Percentiles rank a stretch among this genome's conserved stretches.
These are phyloP conservation scores for Clavispora fructus DNA, from an alignment of 805 yeast species.

Conservation along the genomic window DNA sequence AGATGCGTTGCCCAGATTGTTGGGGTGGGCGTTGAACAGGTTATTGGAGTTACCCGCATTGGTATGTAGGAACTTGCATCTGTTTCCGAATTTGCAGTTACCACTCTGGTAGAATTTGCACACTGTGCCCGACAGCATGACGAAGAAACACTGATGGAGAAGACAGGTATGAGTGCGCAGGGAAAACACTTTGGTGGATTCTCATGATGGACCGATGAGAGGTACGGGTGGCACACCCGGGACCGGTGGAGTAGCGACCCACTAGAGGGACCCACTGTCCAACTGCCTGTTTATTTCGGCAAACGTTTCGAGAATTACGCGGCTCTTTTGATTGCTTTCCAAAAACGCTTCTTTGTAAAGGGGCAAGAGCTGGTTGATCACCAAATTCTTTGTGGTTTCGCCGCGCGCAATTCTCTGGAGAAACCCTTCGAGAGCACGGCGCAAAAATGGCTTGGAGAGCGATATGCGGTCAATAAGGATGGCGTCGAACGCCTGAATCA, in stretches of 20 bases:
- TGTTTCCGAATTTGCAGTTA: constrained; percentile 23
- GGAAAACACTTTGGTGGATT: not conserved
- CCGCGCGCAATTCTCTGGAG: constrained; percentile 71
- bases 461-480: constrained; percentile 68
- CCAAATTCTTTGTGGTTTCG: constrained; percentile 43
- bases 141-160: not conserved
- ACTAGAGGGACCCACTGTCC: not conserved
- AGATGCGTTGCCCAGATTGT: constrained; percentile 1
- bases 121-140: constrained; percentile 4
- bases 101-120: constrained; percentile 23
- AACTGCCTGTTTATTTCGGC: constrained; percentile 8
- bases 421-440: constrained; percentile 68
- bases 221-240: not conserved
- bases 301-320: constrained; percentile 13
- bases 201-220: not conserved
- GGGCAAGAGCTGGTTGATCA: constrained; percentile 48
- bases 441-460: constrained; percentile 81
- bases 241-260: not conserved
- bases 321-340: constrained; percentile 13
- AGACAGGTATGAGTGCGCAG: not conserved
- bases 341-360: constrained; percentile 59
- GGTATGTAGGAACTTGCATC: constrained; percentile 22
- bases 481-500: constrained; percentile 82
- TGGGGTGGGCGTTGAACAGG: not conserved
- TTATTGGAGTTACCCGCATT: not conserved